These are phyloP conservation scores for Carex cristatella DNA, from an alignment of 176 grass and related monocot species.

Conservation along the genomic window DNA sequence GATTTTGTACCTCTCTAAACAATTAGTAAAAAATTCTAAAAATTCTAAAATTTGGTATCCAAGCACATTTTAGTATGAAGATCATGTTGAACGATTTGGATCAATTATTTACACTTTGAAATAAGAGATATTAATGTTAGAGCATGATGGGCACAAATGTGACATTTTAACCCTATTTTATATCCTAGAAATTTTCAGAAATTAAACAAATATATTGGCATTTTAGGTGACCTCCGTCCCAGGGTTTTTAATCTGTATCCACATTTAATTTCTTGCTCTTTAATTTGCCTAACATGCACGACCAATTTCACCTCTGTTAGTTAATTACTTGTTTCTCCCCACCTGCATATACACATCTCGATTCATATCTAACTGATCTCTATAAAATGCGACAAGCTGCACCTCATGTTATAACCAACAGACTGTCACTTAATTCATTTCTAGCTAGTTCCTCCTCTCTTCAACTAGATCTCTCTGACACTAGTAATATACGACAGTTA, in stretches of 20 bases:
- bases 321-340: background rate
- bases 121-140: too few relatives aligned
- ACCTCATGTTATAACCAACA: background rate
- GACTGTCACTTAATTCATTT: background rate
- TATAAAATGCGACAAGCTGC: background rate
- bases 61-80: too few relatives aligned
- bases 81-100: too few relatives aligned
- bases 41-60: too few relatives aligned
- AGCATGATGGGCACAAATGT: too few relatives aligned
- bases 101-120: too few relatives aligned
- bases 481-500: background rate
- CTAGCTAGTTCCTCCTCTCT: background rate
- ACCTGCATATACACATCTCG: background rate
- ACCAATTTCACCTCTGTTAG: background rate
- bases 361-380: too few relatives aligned
- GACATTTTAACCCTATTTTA: too few relatives aligned
- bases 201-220: background rate
- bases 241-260: background rate
- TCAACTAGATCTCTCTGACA: background rate
- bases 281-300: background rate
- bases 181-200: background rate
- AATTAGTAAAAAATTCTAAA: too few relatives aligned
- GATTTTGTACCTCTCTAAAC: too few relatives aligned
- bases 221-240: slow-evolving; percentile 1
- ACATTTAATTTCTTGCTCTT: background rate